Evolutionary conservation across 257 asterid genomes (phyloP).

Genomic region (Jacaranda mimosifolia): DNA sequence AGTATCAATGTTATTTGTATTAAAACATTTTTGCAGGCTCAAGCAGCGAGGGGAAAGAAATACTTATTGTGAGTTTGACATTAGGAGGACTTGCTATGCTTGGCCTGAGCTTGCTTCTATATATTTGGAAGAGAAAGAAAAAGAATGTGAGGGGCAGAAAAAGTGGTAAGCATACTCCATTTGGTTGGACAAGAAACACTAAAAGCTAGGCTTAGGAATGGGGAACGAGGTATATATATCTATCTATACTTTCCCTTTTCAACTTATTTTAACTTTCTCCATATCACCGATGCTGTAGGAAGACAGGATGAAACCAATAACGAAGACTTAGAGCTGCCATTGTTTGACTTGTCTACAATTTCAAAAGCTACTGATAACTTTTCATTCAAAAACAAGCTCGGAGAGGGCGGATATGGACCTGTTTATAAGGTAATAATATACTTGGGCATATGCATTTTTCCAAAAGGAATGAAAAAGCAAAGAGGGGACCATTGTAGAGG

Average conservation of each 20-base stretch:
- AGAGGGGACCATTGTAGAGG: too few species aligned
- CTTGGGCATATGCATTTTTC: neutral
- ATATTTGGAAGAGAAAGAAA: slow-evolving; percentile 16
- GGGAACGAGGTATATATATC: neutral
- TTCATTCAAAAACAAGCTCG: slow-evolving; percentile 32
- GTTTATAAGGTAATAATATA: slow-evolving; percentile 39
- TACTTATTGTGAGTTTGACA: slow-evolving; percentile 14
- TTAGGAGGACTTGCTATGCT: slow-evolving; percentile 3
- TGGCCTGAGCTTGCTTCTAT: slow-evolving; percentile 22
- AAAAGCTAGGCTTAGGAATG: neutral
- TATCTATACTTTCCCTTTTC: neutral
- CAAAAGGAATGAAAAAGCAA: neutral
- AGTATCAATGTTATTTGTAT: neutral
- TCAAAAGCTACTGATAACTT: slow-evolving; percentile 39
- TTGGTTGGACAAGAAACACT: neutral
- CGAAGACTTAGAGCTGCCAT: slow-evolving; percentile 33
- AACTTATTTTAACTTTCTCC: neutral
- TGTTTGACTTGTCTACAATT: slow-evolving; percentile 20
- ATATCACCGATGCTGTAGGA: neutral
- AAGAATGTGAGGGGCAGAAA: neutral
- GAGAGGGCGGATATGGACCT: slow-evolving; percentile 46
- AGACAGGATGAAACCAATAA: slow-evolving; percentile 18
- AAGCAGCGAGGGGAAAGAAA: neutral
- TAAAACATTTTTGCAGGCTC: neutral
- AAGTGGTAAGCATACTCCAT: slow-evolving; percentile 1